These are phyloP conservation scores for Hygrophoropsis aurantiaca DNA, from an alignment of 768 basidiomycete species.

Conservation along the genomic window DNA sequence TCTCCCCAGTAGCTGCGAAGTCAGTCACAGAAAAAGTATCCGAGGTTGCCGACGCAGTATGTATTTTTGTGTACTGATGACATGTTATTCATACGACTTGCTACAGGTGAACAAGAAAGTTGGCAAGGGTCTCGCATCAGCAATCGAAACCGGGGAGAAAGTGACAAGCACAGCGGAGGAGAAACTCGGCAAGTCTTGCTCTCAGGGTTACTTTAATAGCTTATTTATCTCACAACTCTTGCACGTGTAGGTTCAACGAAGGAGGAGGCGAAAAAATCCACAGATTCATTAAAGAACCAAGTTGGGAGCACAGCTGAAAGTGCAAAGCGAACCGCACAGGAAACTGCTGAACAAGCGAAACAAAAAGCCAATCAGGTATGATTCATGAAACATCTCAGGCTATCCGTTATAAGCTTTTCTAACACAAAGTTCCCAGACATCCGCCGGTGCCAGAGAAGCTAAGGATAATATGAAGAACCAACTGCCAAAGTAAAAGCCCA, in stretches of 20 bases:
- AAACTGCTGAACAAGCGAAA: conserved; percentile 12
- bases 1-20: conserved; percentile 30
- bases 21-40: conserved; percentile 39
- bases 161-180: conserved; percentile 38
- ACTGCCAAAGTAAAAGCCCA: conserved; percentile 11
- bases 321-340: conserved; percentile 3
- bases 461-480: conserved; percentile 16
- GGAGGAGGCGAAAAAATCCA: conserved; percentile 4
- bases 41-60: conserved; percentile 38
- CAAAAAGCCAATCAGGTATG: conserved; percentile 8
- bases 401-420: neutral
- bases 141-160: conserved; percentile 42
- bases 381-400: neutral
- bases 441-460: conserved; percentile 14
- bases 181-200: conserved; percentile 26
- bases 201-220: neutral
- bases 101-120: conserved; percentile 40
- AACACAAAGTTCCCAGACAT: conserved; percentile 11
- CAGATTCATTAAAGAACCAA: conserved; percentile 4
- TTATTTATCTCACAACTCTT: neutral
- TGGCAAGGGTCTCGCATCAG: conserved; percentile 38
- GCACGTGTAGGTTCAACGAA: neutral
- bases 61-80: neutral
- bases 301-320: neutral
- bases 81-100: neutral